phyloP scores from a whole-genome alignment of 345 rosid genomes.

The Citrus sp. region DNA sequence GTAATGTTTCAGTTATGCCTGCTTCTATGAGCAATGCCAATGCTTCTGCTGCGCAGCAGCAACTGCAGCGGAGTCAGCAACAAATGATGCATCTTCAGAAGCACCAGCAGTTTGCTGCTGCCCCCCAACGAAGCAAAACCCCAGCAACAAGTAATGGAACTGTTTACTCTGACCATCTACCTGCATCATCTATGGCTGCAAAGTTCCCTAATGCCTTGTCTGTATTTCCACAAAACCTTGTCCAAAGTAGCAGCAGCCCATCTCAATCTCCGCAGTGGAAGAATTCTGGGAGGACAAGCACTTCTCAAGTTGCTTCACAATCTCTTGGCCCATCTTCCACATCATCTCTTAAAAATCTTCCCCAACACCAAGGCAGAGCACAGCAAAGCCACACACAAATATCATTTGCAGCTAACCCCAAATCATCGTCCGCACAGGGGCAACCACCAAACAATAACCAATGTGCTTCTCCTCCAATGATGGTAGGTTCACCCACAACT shows the following conservation, averaged over 20 bases:
- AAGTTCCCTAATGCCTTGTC: constrained; percentile 60
- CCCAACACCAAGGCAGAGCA: constrained; percentile 68
- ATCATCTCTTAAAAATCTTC: constrained; percentile 49
- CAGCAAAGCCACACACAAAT: constrained; percentile 69
- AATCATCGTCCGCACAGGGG: constrained; percentile 44
- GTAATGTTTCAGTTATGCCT: constrained; percentile 45
- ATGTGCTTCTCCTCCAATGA: constrained; percentile 60
- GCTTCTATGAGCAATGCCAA: constrained; percentile 26
- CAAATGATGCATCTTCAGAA: constrained; percentile 70
- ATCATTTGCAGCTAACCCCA: constrained; percentile 74
- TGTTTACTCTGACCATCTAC: constrained; percentile 61
- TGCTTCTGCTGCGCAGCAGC: constrained; percentile 42
- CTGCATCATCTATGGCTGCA: constrained; percentile 47
- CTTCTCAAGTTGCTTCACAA: constrained; percentile 55
- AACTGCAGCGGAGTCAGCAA: constrained; percentile 46
- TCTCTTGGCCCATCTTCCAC: constrained; percentile 51
- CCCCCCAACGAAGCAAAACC: constrained; percentile 59
- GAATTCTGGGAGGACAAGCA: constrained; percentile 52
- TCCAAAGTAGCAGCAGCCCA: constrained; percentile 59
- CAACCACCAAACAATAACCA: constrained; percentile 53
- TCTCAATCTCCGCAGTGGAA: constrained; percentile 88
- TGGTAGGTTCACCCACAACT: constrained; percentile 77
- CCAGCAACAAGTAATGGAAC: constrained; percentile 56
- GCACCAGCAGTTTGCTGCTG: constrained; percentile 54
- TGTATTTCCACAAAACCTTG: constrained; percentile 66